These are phyloP conservation scores for Aureobasidium sp. DNA, from an alignment of 2,329 filamentous ascomycete genomes.

Conservation along the genomic window DNA sequence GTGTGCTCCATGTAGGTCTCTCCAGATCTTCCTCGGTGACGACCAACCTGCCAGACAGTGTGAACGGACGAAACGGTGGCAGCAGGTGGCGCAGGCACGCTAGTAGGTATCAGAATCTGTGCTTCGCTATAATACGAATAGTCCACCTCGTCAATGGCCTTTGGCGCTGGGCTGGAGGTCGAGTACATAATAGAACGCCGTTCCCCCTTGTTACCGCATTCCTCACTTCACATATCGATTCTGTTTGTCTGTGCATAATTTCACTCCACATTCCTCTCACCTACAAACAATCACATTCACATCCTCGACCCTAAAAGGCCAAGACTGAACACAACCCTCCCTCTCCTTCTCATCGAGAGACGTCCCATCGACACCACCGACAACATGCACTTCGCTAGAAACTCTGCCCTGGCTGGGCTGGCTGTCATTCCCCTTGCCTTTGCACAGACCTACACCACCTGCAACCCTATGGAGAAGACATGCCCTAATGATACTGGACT, in stretches of 20 bases:
- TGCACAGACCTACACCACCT: slow-evolving; percentile 71
- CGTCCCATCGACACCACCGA: not conserved
- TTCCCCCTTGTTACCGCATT: slow-evolving; percentile 12
- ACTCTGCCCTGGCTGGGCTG: slow-evolving; percentile 30
- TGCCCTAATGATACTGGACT: slow-evolving; percentile 69
- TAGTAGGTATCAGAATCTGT: slow-evolving; percentile 14
- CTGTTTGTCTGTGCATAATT: slow-evolving; percentile 4
- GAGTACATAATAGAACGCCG: slow-evolving; percentile 12
- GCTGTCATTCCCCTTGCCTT: slow-evolving; percentile 41
- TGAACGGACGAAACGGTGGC: slow-evolving; percentile 12
- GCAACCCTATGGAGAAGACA: slow-evolving; percentile 65
- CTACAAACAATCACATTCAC: slow-evolving; percentile 10
- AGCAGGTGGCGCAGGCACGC: slow-evolving; percentile 13
- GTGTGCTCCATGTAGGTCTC: not conserved
- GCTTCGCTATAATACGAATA: slow-evolving; percentile 14
- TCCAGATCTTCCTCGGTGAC: slow-evolving; percentile 10
- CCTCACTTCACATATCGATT: slow-evolving; percentile 3
- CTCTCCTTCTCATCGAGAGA: not conserved
- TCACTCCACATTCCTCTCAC: slow-evolving; percentile 4
- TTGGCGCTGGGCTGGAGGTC: not conserved
- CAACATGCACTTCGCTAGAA: slow-evolving; percentile 29
- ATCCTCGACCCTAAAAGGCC: slow-evolving; percentile 1
- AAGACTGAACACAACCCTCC: not conserved
- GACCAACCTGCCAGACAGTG: not conserved
- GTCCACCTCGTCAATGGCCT: not conserved